A percentile compares a stretch with the other conserved stretches of the same genome.
Evolutionary conservation across 2,329 filamentous ascomycete genomes (phyloP).

Genomic region (Colletotrichum limetticola): DNA sequence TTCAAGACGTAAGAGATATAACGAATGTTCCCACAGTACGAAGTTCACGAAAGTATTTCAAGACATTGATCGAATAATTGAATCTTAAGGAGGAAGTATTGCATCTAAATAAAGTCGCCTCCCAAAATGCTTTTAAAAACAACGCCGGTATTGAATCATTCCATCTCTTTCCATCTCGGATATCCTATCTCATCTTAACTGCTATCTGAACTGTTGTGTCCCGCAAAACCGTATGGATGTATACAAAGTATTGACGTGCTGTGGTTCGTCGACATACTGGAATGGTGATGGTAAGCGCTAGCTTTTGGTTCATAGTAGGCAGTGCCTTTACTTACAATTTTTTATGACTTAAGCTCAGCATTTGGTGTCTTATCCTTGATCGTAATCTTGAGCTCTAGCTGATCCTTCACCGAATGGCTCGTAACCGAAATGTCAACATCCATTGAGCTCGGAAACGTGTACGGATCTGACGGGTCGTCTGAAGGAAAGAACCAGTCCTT

Average conservation of each 20-base stretch:
- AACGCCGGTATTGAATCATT: not conserved
- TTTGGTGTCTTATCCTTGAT: slow-evolving; percentile 6
- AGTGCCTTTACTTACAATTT: not conserved
- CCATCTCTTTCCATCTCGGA: not conserved
- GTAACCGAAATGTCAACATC: slow-evolving; percentile 16
- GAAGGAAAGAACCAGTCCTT: slow-evolving; percentile 16
- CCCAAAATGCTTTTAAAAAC: not conserved
- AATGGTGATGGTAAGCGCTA: not conserved
- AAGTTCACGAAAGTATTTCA: too few species aligned
- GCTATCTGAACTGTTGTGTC: too few species aligned
- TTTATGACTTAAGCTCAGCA: not conserved
- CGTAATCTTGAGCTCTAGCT: slow-evolving; percentile 7
- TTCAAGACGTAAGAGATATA: too few species aligned
- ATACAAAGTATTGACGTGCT: too few species aligned
- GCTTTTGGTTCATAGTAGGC: not conserved
- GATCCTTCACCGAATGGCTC: slow-evolving; percentile 12
- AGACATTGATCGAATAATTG: not conserved
- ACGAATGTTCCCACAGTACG: too few species aligned
- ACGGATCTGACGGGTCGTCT: slow-evolving; percentile 4
- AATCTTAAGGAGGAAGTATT: not conserved
- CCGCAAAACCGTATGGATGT: too few species aligned
- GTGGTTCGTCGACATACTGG: not conserved
- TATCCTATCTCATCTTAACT: too few species aligned
- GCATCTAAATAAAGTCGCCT: not conserved
- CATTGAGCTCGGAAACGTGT: slow-evolving; percentile 21